Conservation (phyloP, 371 early-diverging fungal genomes). For the Syncephalastrum racemosum region DNA sequence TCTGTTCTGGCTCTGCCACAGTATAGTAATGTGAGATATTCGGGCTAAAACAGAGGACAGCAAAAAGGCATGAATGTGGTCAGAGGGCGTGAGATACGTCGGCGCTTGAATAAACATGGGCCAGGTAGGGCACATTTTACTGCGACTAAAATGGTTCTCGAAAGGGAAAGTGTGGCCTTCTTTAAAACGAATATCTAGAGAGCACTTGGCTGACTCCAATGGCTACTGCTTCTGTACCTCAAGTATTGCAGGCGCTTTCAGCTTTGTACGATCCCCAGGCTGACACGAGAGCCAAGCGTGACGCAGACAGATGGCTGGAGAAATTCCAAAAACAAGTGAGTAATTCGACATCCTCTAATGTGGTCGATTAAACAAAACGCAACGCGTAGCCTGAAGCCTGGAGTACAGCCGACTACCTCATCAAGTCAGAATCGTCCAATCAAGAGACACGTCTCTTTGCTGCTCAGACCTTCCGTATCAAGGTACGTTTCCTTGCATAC, state of each 20-base stretch:
- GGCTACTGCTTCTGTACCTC: slow-evolving; percentile 21
- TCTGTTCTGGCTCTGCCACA: too few relatives aligned
- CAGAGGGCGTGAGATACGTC: too few relatives aligned
- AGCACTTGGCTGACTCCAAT: slow-evolving; percentile 7
- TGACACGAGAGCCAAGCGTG: slow-evolving; percentile 46
- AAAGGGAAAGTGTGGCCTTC: too few relatives aligned
- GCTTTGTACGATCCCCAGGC: slow-evolving; percentile 35
- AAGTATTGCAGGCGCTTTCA: slow-evolving; percentile 30
- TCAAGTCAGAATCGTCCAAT: slow-evolving; percentile 58
- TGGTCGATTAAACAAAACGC: too few relatives aligned
- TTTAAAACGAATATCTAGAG: too few relatives aligned
- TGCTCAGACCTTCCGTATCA: slow-evolving; percentile 91
- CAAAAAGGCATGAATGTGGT: too few relatives aligned
- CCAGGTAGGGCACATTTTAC: too few relatives aligned
- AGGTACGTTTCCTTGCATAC: slow-evolving; percentile 50
- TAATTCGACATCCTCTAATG: neutral
- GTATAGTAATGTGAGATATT: too few relatives aligned
- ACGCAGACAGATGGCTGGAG: slow-evolving; percentile 84
- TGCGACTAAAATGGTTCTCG: too few relatives aligned
- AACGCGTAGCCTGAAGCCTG: slow-evolving; percentile 80
- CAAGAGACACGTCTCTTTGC: slow-evolving; percentile 80
- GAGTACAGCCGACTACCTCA: slow-evolving; percentile 75
- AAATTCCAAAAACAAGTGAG: slow-evolving; percentile 86
- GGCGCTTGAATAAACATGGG: too few relatives aligned
- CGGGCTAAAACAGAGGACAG: too few relatives aligned